These are phyloP conservation scores for Phytophthora hybrid DNA, from an alignment of 352 stramenopile species.

Conservation along the genomic window DNA sequence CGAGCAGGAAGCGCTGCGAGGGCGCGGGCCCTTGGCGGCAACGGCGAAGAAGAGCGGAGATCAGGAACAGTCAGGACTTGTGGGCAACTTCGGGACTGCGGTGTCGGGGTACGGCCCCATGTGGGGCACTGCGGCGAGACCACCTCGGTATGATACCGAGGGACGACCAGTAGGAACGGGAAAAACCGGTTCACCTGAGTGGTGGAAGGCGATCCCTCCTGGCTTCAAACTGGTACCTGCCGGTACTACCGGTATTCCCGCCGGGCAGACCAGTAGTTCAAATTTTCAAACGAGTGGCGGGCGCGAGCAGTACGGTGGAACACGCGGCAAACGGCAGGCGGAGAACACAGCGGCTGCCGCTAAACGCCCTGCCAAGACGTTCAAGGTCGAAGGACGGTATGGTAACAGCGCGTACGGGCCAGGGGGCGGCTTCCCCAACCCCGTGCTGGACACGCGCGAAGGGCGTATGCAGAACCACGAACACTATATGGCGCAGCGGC, in stretches of 20 bases:
- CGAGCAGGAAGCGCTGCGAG: background rate
- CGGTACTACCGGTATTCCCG: background rate
- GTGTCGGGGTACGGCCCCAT: no score
- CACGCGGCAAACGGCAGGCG: background rate
- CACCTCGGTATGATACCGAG: no score
- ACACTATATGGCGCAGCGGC: background rate
- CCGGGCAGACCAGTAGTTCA: background rate
- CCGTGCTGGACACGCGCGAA: background rate
- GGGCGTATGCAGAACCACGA: background rate
- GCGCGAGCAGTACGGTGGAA: background rate
- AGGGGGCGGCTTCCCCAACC: background rate
- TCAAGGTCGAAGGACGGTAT: background rate
- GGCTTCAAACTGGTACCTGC: constrained; percentile 3
- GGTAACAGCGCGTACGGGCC: background rate
- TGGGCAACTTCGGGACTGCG: background rate
- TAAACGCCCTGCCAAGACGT: constrained; percentile 1
- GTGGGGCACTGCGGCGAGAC: no score
- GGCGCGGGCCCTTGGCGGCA: background rate
- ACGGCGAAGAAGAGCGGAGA: background rate
- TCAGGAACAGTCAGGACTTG: background rate
- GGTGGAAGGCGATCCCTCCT: constrained; percentile 8
- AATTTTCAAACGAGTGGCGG: background rate
- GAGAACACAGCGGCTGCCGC: background rate
- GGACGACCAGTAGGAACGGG: background rate
- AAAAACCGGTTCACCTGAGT: background rate